Evolutionary conservation across 257 asterid genomes (phyloP).

Genomic region (Salvia rosmarinus): DNA sequence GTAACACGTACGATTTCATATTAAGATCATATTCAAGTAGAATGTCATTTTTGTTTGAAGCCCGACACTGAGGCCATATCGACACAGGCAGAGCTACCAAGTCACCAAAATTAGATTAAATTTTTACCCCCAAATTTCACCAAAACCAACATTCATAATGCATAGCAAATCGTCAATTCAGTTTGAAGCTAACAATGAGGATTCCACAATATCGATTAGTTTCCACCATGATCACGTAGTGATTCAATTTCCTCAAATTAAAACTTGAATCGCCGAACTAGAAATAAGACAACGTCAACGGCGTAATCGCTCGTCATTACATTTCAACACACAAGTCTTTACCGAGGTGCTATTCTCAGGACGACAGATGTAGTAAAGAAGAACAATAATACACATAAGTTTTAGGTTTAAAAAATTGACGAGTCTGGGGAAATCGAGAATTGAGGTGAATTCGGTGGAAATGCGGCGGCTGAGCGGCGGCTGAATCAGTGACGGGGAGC

Average conservation of each 20-base stretch:
- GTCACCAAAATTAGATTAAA: background rate
- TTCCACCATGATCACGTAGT: background rate
- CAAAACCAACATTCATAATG: background rate
- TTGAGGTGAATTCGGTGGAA: slow-evolving; percentile 1
- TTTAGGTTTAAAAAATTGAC: slow-evolving; percentile 31
- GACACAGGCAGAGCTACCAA: background rate
- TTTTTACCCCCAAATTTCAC: background rate
- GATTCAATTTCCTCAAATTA: slow-evolving; percentile 9
- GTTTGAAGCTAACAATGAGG: background rate
- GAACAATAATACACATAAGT: slow-evolving; percentile 13
- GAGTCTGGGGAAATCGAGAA: background rate
- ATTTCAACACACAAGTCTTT: background rate
- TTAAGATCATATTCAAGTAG: background rate
- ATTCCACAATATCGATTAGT: background rate
- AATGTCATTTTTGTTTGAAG: background rate
- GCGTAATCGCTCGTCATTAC: background rate
- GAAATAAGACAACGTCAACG: background rate
- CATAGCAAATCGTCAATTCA: background rate
- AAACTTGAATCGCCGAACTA: background rate
- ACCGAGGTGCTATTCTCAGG: slow-evolving; percentile 46
- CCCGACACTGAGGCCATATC: background rate
- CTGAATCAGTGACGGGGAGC: slow-evolving; percentile 3
- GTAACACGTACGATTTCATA: too few relatives aligned
- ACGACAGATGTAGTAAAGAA: slow-evolving; percentile 34
- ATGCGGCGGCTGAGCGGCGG: slow-evolving; percentile 2